Evolutionary conservation across 139 green algal genomes (phyloP).

Genomic region (Picochlorum costavermella): DNA sequence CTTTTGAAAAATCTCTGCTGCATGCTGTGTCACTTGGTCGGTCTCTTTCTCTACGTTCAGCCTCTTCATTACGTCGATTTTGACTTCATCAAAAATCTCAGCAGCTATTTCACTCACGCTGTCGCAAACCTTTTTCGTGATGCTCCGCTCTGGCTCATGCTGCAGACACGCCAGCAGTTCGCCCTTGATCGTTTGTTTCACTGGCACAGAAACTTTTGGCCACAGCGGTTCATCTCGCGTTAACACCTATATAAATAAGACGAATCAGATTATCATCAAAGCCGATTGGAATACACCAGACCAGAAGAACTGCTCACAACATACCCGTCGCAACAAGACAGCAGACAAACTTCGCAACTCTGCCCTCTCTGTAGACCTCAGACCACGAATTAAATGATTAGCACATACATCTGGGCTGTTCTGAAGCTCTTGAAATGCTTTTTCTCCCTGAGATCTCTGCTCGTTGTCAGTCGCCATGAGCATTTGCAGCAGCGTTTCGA

Average conservation of each 20-base stretch:
- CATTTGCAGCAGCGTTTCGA: slow-evolving; percentile 64
- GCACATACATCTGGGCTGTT: slow-evolving; percentile 50
- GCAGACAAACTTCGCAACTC: slow-evolving; percentile 61
- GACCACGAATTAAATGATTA: slow-evolving; percentile 23
- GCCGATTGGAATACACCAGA: neutral
- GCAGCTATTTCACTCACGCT: slow-evolving; percentile 73
- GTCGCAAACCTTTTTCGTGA: slow-evolving; percentile 65
- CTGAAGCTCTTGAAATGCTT: slow-evolving; percentile 31
- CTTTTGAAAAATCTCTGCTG: slow-evolving; percentile 32
- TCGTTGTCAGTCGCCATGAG: slow-evolving; percentile 78
- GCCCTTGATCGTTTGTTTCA: slow-evolving; percentile 45
- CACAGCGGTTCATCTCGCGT: slow-evolving; percentile 66
- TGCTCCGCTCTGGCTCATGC: slow-evolving; percentile 36
- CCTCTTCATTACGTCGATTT: neutral
- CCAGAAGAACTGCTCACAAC: neutral
- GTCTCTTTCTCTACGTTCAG: neutral
- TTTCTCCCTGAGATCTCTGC: slow-evolving; percentile 18
- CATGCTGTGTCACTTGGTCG: slow-evolving; percentile 67
- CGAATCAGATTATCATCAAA: neutral
- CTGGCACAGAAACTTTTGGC: slow-evolving; percentile 29
- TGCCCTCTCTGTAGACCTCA: slow-evolving; percentile 40
- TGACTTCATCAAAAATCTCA: slow-evolving; percentile 28
- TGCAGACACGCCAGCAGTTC: slow-evolving; percentile 55
- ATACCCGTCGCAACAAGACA: slow-evolving; percentile 71
- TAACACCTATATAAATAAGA: slow-evolving; percentile 39